Percentiles rank a stretch among this genome's conserved stretches.
Conservation (phyloP, 2,329 filamentous ascomycete species). For the Fusarium duplospermum region DNA sequence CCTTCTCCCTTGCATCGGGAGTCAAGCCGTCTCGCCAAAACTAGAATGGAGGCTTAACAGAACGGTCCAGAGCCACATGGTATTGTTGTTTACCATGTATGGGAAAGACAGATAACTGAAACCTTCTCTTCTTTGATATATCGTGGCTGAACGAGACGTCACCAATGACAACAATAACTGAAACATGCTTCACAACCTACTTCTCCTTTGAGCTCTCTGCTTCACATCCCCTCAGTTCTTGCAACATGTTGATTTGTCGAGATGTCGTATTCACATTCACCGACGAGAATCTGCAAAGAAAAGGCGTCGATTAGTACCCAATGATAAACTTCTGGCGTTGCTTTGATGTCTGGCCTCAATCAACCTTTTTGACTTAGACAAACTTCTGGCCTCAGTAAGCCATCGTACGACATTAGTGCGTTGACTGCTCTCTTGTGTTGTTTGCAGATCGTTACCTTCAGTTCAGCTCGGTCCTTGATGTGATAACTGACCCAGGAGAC, state of each 20-base stretch:
- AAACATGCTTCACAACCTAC: neutral
- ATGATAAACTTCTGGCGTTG: neutral
- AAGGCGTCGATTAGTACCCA: neutral
- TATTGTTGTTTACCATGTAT: neutral
- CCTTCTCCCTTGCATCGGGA: neutral
- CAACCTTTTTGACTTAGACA: neutral
- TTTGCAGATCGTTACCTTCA: neutral
- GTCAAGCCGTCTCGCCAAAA: neutral
- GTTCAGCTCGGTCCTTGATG: no score
- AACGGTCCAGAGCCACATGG: neutral
- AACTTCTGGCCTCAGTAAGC: neutral
- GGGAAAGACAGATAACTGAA: neutral
- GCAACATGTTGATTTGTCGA: neutral
- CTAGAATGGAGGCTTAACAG: neutral
- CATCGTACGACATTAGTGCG: neutral
- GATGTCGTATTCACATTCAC: neutral
- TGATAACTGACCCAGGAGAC: neutral
- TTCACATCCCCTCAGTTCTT: neutral
- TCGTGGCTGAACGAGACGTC: neutral
- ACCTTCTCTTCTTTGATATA: neutral
- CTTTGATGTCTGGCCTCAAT: neutral
- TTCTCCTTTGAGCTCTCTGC: neutral
- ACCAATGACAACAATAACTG: neutral
- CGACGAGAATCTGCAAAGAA: neutral
- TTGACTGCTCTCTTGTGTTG: neutral